Percentiles rank a stretch among this genome's conserved stretches.
These are phyloP conservation scores for Boletus rubroflammeus DNA, from an alignment of 768 basidiomycete species.

Conservation along the genomic window DNA sequence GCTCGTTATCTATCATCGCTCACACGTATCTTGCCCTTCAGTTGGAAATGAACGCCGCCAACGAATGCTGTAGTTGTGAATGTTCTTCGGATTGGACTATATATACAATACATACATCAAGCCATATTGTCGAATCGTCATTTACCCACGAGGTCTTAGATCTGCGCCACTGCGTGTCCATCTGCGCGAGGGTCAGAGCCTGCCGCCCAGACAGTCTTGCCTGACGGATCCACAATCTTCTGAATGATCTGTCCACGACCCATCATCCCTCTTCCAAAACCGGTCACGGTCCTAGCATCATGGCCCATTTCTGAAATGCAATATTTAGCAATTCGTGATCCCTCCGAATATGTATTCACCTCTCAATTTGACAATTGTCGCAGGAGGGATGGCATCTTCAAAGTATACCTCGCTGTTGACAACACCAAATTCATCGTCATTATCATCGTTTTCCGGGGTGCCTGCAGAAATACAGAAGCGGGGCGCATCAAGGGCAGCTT, in stretches of 20 bases:
- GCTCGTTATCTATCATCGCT: neutral
- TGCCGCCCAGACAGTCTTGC: constrained; percentile 87
- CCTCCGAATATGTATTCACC: constrained; percentile 39
- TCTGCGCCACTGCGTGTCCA: constrained; percentile 84
- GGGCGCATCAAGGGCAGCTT: constrained; percentile 90
- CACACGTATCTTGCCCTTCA: constrained; percentile 21
- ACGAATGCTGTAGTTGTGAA: constrained; percentile 49
- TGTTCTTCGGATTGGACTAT: neutral
- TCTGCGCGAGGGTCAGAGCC: constrained; percentile 89
- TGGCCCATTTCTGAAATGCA: constrained; percentile 78
- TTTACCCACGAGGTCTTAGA: constrained; percentile 37
- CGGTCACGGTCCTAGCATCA: constrained; percentile 59
- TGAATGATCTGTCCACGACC: constrained; percentile 92
- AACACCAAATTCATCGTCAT: constrained; percentile 50
- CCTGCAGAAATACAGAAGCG: constrained; percentile 95
- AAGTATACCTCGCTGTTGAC: constrained; percentile 82
- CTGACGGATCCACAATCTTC: constrained; percentile 60
- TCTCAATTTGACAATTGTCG: constrained; percentile 62
- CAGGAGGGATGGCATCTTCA: constrained; percentile 72
- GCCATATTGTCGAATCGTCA: neutral
- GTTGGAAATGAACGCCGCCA: constrained; percentile 62
- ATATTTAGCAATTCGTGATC: neutral
- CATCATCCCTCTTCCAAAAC: constrained; percentile 61
- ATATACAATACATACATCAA: constrained; percentile 1
- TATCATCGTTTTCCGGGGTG: constrained; percentile 54